Evolutionary conservation across 805 yeast species (phyloP), one percentile per base, ranked within the genome.

Genomic region (Wickerhamiella kazuoi): DNA sequence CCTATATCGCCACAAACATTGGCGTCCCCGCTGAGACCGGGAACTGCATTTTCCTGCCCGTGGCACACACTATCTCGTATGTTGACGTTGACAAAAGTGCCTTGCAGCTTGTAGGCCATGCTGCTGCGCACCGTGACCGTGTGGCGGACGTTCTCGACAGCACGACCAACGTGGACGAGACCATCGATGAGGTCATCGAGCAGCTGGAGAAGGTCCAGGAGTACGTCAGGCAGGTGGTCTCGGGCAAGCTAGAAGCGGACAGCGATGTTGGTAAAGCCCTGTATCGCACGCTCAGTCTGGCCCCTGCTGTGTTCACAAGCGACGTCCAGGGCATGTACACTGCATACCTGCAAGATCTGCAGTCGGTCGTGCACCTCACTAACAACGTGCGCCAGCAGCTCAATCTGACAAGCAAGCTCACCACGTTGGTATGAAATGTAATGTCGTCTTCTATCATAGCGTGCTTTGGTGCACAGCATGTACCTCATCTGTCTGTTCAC

Each of bases 361-460:
- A 79, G 44, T 72, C 82, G 74, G 70, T 83, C 46, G 87, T 80
- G 55, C 79, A 77, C 55, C 68, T 83, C 59, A 77, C 93, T 41
- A 74, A 77, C 48, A 79, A 90, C 40, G 74, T 83, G 50, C 80
- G 79, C 63, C 79, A 83, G 46, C 94, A 83, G 63, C 68, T 81
- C 46, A 86, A 79, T 56, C 66, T 79, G 53, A 73, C 83, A 51
- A 74, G 83, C 36, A 74, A 79, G 56, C 68, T 81, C 51, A 75
- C 82, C 36, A 72, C 77, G 28, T 55, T 68, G 42, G 62, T 66
- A 31, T 68, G 50, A 41, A 23, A n/a, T n/a, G n/a, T n/a, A n/a
- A n/a, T n/a, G n/a, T n/a, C n/a, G n/a, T n/a, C n/a, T n/a, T n/a
- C n/a, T n/a, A n/a, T n/a, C n/a, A n/a, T n/a, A n/a, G n/a, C n/a